Percentiles rank a stretch among this genome's conserved stretches.
These are phyloP conservation scores for Amanita fuliginea DNA, from an alignment of 768 basidiomycete species.

Conservation along the genomic window DNA sequence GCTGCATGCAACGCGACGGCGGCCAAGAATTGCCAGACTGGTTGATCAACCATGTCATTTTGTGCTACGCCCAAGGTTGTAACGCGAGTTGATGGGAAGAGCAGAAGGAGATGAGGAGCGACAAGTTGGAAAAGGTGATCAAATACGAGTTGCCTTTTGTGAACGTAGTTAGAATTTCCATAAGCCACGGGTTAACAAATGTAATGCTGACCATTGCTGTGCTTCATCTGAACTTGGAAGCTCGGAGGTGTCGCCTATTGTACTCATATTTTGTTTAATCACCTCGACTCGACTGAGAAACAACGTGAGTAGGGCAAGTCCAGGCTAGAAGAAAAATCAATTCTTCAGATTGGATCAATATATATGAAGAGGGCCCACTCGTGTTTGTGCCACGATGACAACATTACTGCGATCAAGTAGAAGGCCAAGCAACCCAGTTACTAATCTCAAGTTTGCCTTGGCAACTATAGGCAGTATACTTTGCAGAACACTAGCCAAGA, in stretches of 20 bases:
- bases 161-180: conserved; percentile 6
- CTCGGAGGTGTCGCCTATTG: conserved; percentile 42
- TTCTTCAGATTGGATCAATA: conserved; percentile 2
- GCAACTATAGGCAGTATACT: conserved; percentile 78
- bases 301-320: conserved; percentile 80
- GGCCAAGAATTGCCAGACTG: conserved; percentile 92
- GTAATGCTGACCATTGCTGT: conserved; percentile 48
- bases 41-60: conserved; percentile 69
- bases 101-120: conserved; percentile 57
- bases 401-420: conserved; percentile 73
- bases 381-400: conserved; percentile 61
- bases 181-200: background rate
- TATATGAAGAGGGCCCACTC: conserved; percentile 36
- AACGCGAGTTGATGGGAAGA: conserved; percentile 87
- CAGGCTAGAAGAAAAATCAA: conserved; percentile 47
- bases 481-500: conserved; percentile 77
- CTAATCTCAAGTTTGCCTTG: conserved; percentile 66
- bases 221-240: conserved; percentile 62
- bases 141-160: conserved; percentile 72
- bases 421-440: conserved; percentile 79
- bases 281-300: conserved; percentile 90
- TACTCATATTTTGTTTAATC: conserved; percentile 62
- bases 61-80: conserved; percentile 29
- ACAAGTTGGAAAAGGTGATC: conserved; percentile 79
- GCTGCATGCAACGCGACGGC: conserved; percentile 79